Conservation (phyloP, 1,284 basidiomycete species). For the Takashimella koratensis region DNA sequence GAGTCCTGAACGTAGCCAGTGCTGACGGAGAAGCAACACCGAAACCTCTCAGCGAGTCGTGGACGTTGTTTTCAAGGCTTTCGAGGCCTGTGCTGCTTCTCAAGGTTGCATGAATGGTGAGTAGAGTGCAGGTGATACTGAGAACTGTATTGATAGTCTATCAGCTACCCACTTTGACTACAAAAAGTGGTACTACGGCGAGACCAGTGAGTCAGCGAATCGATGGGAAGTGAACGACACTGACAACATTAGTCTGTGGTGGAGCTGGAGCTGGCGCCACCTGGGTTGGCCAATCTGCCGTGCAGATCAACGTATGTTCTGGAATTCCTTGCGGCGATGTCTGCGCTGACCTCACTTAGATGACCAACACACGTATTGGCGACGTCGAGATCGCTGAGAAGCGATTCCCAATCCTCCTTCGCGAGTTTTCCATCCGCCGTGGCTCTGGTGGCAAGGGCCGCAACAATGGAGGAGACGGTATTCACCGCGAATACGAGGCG, state of each 20-base stretch:
- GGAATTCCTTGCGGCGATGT: neutral
- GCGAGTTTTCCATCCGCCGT: conserved; percentile 71
- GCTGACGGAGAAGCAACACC: conserved; percentile 44
- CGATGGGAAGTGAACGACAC: no score
- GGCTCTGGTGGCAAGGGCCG: conserved; percentile 74
- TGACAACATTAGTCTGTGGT: conserved; percentile 66
- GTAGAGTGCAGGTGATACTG: conserved; percentile 5
- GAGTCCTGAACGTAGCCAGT: conserved; percentile 85
- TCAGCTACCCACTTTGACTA: conserved; percentile 9
- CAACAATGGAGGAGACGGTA: conserved; percentile 82
- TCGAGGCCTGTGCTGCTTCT: conserved; percentile 85
- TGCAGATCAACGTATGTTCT: conserved; percentile 16
- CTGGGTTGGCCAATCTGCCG: conserved; percentile 80
- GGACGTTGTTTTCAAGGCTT: conserved; percentile 89
- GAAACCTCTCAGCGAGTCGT: conserved; percentile 86
- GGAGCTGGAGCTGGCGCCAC: conserved; percentile 85
- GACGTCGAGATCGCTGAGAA: conserved; percentile 58
- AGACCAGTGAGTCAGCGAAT: conserved; percentile 19
- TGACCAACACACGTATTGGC: conserved; percentile 89
- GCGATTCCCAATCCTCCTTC: conserved; percentile 75
- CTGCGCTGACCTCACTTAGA: conserved; percentile 58
- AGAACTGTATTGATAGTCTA: conserved; percentile 1
- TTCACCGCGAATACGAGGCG: conserved; percentile 82
- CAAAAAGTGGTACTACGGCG: conserved; percentile 18
- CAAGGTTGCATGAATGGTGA: conserved; percentile 68